Base-by-base conservation (phyloP, 306 rosid genomes). In the Trifolium repens region DNA sequence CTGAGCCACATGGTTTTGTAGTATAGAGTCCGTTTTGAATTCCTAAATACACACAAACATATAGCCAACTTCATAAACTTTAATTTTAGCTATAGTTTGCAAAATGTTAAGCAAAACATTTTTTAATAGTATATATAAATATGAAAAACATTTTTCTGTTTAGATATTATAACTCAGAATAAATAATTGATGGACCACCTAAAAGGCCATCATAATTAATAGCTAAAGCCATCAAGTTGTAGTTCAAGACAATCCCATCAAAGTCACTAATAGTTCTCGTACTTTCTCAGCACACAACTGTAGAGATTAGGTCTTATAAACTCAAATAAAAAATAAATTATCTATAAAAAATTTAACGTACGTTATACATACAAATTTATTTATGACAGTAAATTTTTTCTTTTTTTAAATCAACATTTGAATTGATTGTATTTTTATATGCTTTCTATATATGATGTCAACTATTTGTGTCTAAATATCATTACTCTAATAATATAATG, bases 171-270 rank as follows among this genome's bases (percentile, higher is more conserved):
- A 61, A 61, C 64, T 70, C 39, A 57, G 69, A 79, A 74, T 74
- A 57, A 74, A 74, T 75, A 57, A 74, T 47, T 15, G 71, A 74
- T 79, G 86, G 86, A 57, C 78, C 81, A 78, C 78, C 71, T 10
- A 83, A 82, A 78, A 73, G 74, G 74, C 22, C 61, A 64, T 70
- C 72, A 63, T 49, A 62, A 74, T 79, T 75, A 83, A 79, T 83
- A 59, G 75, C 30, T 75, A 83, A 83, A 83, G 86, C 83, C 72
- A 74, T 64, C 71, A 78, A 83, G 60, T 70, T 71, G 62, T 49
- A 49, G 64, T 74, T 75, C 67, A 7, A 67, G 83, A 83, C 75
- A 74, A 78, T 70, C 75, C 80, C 83, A 83, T 79, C 86, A 63
- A 74, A 55, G 37, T 79, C 81, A 79, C 61, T 63, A 67, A 70